Percentiles rank a stretch among this genome's conserved stretches.
phyloP scores from a whole-genome alignment of 257 asterid species.

The Cordia subcordata region DNA sequence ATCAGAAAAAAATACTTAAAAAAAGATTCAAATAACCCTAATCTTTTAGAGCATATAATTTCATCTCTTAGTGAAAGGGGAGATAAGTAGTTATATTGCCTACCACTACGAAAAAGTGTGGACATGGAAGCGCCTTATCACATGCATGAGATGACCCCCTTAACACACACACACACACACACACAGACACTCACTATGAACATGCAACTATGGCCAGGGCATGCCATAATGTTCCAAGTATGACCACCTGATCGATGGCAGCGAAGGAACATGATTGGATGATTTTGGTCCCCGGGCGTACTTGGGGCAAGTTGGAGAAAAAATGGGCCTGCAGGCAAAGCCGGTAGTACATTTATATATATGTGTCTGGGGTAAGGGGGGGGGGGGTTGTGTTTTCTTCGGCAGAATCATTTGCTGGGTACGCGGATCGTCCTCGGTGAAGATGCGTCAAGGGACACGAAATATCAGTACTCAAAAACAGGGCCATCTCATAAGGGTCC shows the following conservation, averaged over 20 bases:
- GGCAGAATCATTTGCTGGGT: background rate
- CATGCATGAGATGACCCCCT: slow-evolving; percentile 20
- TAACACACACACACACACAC: slow-evolving; percentile 1
- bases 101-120: slow-evolving; percentile 14
- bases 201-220: background rate
- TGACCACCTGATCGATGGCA: background rate
- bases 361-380: too few relatives aligned
- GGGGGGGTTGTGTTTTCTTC: background rate
- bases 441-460: background rate
- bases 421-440: background rate
- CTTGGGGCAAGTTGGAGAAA: background rate
- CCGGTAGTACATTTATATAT: too few relatives aligned
- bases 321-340: background rate
- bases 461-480: background rate
- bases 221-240: too few relatives aligned
- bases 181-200: background rate
- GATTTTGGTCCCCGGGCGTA: background rate
- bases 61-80: background rate
- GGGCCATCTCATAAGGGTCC: background rate
- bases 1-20: too few relatives aligned
- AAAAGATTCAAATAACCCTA: too few relatives aligned
- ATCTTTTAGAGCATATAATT: too few relatives aligned
- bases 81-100: background rate
- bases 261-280: background rate
- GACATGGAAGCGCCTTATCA: slow-evolving; percentile 23